Evolutionary conservation across 176 grass and related monocot species (phyloP).

Genomic region (Coix lacrymajobi): DNA sequence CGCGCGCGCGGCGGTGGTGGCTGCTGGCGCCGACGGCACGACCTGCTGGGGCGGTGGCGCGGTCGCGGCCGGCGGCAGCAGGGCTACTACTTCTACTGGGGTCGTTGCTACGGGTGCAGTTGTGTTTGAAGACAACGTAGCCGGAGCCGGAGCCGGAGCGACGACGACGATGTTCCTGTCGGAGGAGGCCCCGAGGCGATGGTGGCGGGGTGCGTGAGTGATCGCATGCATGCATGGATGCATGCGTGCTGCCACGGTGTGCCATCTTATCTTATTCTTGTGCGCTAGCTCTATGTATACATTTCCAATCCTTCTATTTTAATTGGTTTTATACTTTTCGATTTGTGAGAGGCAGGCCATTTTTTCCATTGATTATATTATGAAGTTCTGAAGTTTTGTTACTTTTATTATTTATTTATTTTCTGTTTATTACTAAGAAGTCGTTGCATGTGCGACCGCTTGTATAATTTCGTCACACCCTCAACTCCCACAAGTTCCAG

Average conservation of each 20-base stretch:
- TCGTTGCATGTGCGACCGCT: no score
- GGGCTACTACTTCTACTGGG: not conserved
- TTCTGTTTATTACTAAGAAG: no score
- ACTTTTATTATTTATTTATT: no score
- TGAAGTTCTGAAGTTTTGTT: no score
- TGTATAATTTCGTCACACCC: no score
- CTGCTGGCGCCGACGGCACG: not conserved
- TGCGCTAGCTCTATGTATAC: no score
- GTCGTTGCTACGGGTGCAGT: not conserved
- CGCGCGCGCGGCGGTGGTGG: conserved; percentile 1
- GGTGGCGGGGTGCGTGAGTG: not conserved
- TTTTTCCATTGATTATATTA: no score
- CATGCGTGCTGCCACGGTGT: not conserved
- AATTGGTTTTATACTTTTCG: not conserved
- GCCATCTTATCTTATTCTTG: not conserved
- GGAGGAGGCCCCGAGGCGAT: not conserved
- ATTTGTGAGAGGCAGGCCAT: not conserved
- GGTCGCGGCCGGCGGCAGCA: not conserved
- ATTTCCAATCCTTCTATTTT: not conserved
- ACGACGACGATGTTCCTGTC: not conserved
- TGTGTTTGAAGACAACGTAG: not conserved
- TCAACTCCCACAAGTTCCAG: no score
- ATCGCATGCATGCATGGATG: not conserved
- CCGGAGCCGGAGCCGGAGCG: not conserved
- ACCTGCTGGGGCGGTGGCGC: not conserved